Conservation (phyloP, 306 rosid genomes). For the Boehmeria nivea region DNA sequence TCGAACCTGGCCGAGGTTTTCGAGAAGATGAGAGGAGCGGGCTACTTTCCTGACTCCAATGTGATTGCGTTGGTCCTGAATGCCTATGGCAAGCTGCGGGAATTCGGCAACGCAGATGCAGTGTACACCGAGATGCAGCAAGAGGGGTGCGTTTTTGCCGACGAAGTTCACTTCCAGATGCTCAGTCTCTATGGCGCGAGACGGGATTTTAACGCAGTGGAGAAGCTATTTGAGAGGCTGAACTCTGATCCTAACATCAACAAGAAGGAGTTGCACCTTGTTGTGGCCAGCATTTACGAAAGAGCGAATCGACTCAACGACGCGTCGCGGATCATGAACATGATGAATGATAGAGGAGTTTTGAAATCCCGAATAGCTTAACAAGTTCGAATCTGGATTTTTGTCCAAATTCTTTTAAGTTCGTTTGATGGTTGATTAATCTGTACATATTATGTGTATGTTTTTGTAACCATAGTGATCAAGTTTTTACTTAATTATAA, state of each 20-base stretch:
- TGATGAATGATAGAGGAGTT: slow-evolving; percentile 38
- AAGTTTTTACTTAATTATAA: no score
- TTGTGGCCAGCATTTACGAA: slow-evolving; percentile 72
- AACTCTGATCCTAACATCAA: slow-evolving; percentile 73
- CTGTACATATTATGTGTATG: slow-evolving; percentile 8
- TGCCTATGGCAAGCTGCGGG: slow-evolving; percentile 77
- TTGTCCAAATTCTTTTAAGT: slow-evolving; percentile 10
- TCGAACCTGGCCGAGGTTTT: slow-evolving; percentile 67
- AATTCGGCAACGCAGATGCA: slow-evolving; percentile 72
- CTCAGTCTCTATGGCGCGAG: slow-evolving; percentile 71
- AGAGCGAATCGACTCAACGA: slow-evolving; percentile 68
- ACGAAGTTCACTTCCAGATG: slow-evolving; percentile 91
- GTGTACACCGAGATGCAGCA: slow-evolving; percentile 68
- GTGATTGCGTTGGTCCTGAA: slow-evolving; percentile 80
- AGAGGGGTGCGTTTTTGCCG: slow-evolving; percentile 70
- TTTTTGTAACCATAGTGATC: no score
- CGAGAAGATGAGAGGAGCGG: slow-evolving; percentile 75
- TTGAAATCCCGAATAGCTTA: slow-evolving; percentile 26
- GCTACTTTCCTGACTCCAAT: slow-evolving; percentile 78
- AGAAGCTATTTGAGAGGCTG: slow-evolving; percentile 58
- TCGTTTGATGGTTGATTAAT: slow-evolving; percentile 1
- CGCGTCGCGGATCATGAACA: slow-evolving; percentile 68
- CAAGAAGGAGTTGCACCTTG: slow-evolving; percentile 81
- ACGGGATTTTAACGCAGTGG: slow-evolving; percentile 55
- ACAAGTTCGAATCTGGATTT: slow-evolving; percentile 16